Conservation (phyloP, 805 yeast species). For the Komagataella pseudopastoris region DNA sequence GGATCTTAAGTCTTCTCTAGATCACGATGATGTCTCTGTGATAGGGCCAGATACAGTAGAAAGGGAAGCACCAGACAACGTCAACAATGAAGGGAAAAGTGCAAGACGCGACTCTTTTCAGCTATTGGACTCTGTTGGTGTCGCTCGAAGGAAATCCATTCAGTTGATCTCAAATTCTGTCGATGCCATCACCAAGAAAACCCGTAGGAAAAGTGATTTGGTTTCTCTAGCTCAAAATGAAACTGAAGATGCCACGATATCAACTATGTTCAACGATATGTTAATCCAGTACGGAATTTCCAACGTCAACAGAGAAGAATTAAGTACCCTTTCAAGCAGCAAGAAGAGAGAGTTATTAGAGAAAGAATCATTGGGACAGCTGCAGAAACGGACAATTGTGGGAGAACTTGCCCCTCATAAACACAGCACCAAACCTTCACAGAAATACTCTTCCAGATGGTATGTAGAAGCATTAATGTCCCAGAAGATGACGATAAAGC, state of each 20-base stretch:
- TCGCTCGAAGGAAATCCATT: neutral
- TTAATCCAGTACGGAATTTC: conserved; percentile 68
- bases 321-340: conserved; percentile 48
- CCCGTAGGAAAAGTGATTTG: neutral
- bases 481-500: conserved; percentile 23
- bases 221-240: neutral
- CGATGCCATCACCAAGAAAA: neutral
- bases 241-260: conserved; percentile 19
- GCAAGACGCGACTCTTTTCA: neutral
- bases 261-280: conserved; percentile 51
- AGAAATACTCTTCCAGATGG: conserved; percentile 24
- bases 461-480: conserved; percentile 26
- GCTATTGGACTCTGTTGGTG: neutral
- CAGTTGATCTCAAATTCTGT: neutral
- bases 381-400: conserved; percentile 22
- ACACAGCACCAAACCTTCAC: neutral
- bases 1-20: neutral
- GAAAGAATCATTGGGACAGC: conserved; percentile 60
- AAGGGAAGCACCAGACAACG: neutral
- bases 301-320: conserved; percentile 53
- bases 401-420: neutral
- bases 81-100: neutral
- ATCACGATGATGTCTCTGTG: neutral
- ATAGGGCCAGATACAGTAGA: neutral
- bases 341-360: conserved; percentile 75